Evolutionary conservation across 805 yeast species (phyloP), one percentile per base, ranked within the genome.

Genomic region (Wickerhamiella australiensis): DNA sequence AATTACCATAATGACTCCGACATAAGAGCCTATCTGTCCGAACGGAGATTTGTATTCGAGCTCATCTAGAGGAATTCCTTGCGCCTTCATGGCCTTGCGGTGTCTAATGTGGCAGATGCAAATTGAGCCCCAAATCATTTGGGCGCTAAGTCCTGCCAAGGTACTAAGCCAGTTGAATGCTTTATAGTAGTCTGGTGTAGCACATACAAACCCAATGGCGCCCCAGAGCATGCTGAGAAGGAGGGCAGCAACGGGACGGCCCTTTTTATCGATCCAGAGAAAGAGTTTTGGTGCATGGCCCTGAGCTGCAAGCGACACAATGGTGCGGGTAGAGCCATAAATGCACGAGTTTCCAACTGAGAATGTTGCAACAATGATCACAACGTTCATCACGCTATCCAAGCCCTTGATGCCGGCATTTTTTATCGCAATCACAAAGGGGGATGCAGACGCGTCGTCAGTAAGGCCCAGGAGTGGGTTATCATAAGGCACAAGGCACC

Each of bases 101-200:
- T 80, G 82, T 57, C 88, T 70, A 47, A 84, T 67, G 60, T 80
- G 87, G 43, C 80, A 76, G 40, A 74, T 65, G 60, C 82, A 78
- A 54, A 83, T 79, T 5, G 85, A 76, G 48, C 80, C 81, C 94
- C 94, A 84, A 29, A 85, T 80, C 66, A 81, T 77, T 52, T 83
- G 70, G n/a, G 86, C 78, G 1, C 86, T 78, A 54, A 84, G 68
- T 53, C 88, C 88, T 36, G 86, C 79, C 31, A 84, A 64, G n/a
- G 88, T 82, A 59, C 81, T 68, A 64, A 84, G 65, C 92, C 92
- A 84, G 56, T 70, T 69, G 67, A 84, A 84, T 25, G 81, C 80
- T 7, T 52, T 56, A 7, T 47, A 46, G 43, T 78, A 70, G 52
- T 73, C 66, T 7, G 71, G 65, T 37, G 82, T 75, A 4, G 84